Evolutionary conservation across 164 flowering plant genomes (phyloP).

Genomic region (Houttuynia cordata): DNA sequence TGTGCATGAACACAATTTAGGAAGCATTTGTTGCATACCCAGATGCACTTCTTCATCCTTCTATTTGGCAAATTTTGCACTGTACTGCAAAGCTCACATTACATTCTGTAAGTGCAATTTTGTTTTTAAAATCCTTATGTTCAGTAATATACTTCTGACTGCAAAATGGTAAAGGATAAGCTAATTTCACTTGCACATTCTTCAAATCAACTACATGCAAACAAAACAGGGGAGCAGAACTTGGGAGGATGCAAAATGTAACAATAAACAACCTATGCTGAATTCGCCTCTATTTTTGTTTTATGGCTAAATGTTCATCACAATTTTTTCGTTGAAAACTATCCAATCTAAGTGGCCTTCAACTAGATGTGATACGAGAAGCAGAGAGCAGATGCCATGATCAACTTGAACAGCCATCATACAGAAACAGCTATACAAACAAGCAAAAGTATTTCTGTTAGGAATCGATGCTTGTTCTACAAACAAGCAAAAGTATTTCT

Average conservation of each 20-base stretch:
- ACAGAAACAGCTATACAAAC: too few species aligned
- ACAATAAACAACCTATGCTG: too few species aligned
- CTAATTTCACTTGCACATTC: neutral
- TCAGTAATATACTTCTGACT: too few species aligned
- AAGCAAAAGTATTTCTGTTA: neutral
- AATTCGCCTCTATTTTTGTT: too few species aligned
- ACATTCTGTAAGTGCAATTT: neutral
- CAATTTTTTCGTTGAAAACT: too few species aligned
- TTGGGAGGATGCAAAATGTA: too few species aligned
- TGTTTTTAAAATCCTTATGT: too few species aligned
- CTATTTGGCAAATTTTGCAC: too few species aligned
- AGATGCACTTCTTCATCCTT: neutral
- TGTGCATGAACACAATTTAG: neutral
- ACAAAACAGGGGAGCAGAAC: neutral
- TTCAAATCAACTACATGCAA: neutral
- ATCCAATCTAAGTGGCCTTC: too few species aligned
- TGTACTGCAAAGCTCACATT: neutral
- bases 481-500: neutral
- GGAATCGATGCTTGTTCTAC: neutral
- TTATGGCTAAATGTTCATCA: too few species aligned
- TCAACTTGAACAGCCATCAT: neutral
- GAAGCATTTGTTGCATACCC: neutral
- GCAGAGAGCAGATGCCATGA: neutral
- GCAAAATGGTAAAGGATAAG: neutral
- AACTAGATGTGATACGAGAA: neutral